These are phyloP conservation scores for Colletotrichum plurivorum DNA, from an alignment of 2,329 filamentous ascomycete species.

Conservation along the genomic window DNA sequence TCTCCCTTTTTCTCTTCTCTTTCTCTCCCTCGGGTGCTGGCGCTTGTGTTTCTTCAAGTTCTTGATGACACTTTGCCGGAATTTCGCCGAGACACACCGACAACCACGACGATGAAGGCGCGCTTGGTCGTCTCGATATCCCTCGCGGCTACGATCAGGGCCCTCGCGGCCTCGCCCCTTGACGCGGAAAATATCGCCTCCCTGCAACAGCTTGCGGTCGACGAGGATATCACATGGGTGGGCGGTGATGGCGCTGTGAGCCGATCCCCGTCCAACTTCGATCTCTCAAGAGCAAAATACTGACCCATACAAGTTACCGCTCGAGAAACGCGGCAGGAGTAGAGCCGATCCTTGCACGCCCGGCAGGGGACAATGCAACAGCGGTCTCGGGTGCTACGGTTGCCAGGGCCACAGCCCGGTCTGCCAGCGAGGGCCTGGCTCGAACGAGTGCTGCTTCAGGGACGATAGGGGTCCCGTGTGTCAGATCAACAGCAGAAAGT, in stretches of 20 bases:
- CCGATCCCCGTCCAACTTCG: no score
- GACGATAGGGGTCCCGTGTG: constrained; percentile 14
- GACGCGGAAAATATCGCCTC: not conserved
- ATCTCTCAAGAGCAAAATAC: no score
- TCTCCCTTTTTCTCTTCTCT: no score
- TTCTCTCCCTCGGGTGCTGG: not conserved
- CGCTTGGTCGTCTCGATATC: not conserved
- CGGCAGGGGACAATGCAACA: constrained; percentile 15
- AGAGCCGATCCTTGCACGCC: constrained; percentile 12
- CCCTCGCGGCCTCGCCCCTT: not conserved
- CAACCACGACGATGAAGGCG: not conserved
- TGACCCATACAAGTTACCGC: not conserved
- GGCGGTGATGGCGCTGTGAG: not conserved
- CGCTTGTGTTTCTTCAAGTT: not conserved
- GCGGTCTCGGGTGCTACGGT: constrained; percentile 17
- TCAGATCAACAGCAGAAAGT: not conserved
- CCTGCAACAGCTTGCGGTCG: not conserved
- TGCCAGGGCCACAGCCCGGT: constrained; percentile 23
- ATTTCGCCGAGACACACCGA: not conserved
- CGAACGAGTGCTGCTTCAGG: constrained; percentile 11
- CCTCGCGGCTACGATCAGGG: not conserved
- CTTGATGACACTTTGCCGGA: not conserved
- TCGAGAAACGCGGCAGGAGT: constrained; percentile 12
- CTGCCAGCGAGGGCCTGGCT: constrained; percentile 10
- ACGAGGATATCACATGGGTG: not conserved